A percentile compares a stretch with the other conserved stretches of the same genome.
These are phyloP conservation scores for Xylogone sp. DNA, from an alignment of 2,329 filamentous ascomycete species.

Conservation along the genomic window DNA sequence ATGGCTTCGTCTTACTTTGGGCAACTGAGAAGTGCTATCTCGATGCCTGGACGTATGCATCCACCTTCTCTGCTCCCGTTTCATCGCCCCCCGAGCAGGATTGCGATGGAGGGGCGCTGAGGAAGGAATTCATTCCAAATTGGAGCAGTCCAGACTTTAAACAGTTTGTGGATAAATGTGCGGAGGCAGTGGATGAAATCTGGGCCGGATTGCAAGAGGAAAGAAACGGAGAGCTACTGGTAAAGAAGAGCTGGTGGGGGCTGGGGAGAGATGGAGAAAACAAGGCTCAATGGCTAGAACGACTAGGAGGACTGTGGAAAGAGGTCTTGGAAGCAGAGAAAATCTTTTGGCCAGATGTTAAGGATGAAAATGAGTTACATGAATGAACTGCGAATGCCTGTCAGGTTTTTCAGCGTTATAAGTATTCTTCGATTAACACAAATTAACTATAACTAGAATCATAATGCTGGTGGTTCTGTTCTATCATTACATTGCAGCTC, in stretches of 20 bases:
- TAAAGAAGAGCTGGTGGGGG: slow-evolving; percentile 26
- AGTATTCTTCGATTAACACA: too few relatives aligned
- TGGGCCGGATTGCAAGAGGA: slow-evolving; percentile 30
- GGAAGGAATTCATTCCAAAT: slow-evolving; percentile 63
- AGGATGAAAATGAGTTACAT: neutral
- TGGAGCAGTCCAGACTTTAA: slow-evolving; percentile 62
- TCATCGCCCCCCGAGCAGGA: slow-evolving; percentile 38
- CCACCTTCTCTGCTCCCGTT: slow-evolving; percentile 27
- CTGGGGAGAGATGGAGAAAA: slow-evolving; percentile 27
- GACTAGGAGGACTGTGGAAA: slow-evolving; percentile 41
- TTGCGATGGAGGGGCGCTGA: slow-evolving; percentile 60
- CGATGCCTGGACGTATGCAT: slow-evolving; percentile 54
- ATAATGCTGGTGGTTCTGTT: too few relatives aligned
- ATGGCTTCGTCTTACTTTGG: slow-evolving; percentile 72
- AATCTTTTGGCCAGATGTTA: slow-evolving; percentile 51
- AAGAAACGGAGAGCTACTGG: slow-evolving; percentile 26
- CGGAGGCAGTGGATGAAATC: slow-evolving; percentile 50
- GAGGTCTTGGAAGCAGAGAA: slow-evolving; percentile 54
- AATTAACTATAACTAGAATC: too few relatives aligned
- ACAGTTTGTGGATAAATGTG: slow-evolving; percentile 53
- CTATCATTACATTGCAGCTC: too few relatives aligned
- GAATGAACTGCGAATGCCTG: too few relatives aligned
- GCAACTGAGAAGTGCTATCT: slow-evolving; percentile 66
- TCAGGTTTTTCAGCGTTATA: too few relatives aligned
- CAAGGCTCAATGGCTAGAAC: slow-evolving; percentile 24